These are phyloP conservation scores for Cryptococcus sp. DNA, from an alignment of 1,284 basidiomycete species.

Conservation along the genomic window DNA sequence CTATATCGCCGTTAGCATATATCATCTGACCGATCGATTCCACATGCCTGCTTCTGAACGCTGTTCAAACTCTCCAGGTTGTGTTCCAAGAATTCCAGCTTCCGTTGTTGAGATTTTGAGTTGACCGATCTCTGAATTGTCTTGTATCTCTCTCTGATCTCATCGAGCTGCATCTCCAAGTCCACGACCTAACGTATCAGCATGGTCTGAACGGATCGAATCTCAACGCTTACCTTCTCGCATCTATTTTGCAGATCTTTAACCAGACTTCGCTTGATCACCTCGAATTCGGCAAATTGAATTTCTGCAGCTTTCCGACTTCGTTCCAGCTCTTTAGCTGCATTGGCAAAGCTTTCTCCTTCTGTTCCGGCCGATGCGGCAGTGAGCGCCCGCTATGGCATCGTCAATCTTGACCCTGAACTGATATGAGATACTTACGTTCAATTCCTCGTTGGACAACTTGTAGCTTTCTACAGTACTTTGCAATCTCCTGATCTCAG, in stretches of 20 bases:
- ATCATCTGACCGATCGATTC: background rate
- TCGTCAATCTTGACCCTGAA: slow-evolving; percentile 1
- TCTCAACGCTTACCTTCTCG: slow-evolving; percentile 70
- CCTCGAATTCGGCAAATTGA: slow-evolving; percentile 96
- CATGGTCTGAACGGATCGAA: slow-evolving; percentile 5
- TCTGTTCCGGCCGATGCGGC: slow-evolving; percentile 94
- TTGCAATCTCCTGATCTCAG: slow-evolving; percentile 80
- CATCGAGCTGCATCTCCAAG: slow-evolving; percentile 97
- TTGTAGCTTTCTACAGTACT: slow-evolving; percentile 88
- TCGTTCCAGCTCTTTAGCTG: slow-evolving; percentile 93
- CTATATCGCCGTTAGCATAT: slow-evolving; percentile 47
- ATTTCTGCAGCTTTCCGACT: slow-evolving; percentile 95
- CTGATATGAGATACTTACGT: slow-evolving; percentile 67
- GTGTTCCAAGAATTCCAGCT: slow-evolving; percentile 97
- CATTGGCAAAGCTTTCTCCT: slow-evolving; percentile 92
- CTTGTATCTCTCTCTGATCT: slow-evolving; percentile 98
- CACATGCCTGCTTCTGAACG: slow-evolving; percentile 89
- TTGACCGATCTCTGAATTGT: slow-evolving; percentile 97
- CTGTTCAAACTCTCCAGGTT: slow-evolving; percentile 93
- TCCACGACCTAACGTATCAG: slow-evolving; percentile 74
- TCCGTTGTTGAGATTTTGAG: slow-evolving; percentile 96
- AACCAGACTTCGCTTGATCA: slow-evolving; percentile 98
- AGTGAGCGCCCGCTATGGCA: slow-evolving; percentile 78
- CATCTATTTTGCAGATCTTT: slow-evolving; percentile 98
- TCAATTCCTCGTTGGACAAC: slow-evolving; percentile 95